Base-by-base conservation (phyloP, 495 filamentous ascomycete genomes). In the Neohortaea acidophila region DNA sequence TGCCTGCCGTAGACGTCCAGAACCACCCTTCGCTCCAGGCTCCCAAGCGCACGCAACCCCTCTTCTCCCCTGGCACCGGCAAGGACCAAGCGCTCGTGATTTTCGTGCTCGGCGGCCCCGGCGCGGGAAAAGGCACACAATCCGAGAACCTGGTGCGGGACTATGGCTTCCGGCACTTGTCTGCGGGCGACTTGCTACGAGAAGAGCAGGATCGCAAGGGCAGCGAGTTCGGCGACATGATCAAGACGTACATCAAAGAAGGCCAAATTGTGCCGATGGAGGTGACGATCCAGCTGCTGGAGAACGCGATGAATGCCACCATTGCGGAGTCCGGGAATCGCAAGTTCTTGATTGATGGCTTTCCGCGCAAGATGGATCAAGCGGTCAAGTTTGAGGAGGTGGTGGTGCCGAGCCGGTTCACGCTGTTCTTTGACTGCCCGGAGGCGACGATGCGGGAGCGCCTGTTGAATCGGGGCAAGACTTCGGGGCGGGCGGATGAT, bases 191-290 rank as follows among this genome's bases (percentile, higher is more conserved):
- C 62, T 69, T 97, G 14, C 73, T 97, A 23, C 83, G 89, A 31
- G 84, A 80, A 32, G 89, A 97, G 61, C 89, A 97, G 63, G 66
- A 84, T 49, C 78, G 89, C 9, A 66, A 72, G 4, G 84, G 82
- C 27, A 79, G 72, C 47, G 68, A 93, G 56, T 94, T 91, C 59
- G 89, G 89, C 53, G 68, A 77, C 22, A 67, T 96, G 59, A 97
- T 97, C 69, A 76, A 75, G 42, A 64, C 73, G 32, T 84, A 85
- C 65, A 97, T 97, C 67, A 73, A 72, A 25, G 77, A 97, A 55
- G 89, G 89, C 44, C 77, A 73, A 49, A 97, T 97, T 59, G 89
- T 97, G 45, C 89, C 89, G 8, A 93, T 93, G 87, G 87, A 96
- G 54, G 84, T 97, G 15, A 97, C 89, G n/a, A 78, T 97, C 25